phyloP scores from a whole-genome alignment of 164 flowering plant species.

The Warburgia ugandensis region DNA sequence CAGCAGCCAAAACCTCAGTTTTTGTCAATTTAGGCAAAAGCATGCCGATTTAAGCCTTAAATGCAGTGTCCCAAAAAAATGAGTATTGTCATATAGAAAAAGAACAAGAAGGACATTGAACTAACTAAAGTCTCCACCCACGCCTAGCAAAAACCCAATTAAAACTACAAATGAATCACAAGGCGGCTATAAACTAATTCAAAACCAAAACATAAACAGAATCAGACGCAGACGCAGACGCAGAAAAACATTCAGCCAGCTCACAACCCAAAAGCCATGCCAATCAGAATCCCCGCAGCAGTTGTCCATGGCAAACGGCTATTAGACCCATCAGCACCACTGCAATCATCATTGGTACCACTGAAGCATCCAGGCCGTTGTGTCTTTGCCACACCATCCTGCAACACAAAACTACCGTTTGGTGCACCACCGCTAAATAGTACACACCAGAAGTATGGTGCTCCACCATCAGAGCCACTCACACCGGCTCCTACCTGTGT shows the following conservation, averaged over 20 bases:
- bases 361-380: constrained; percentile 80
- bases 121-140: too few species aligned
- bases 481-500: constrained; percentile 90
- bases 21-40: too few species aligned
- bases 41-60: too few species aligned
- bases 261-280: constrained; percentile 29
- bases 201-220: too few species aligned
- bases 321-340: constrained; percentile 23
- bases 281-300: constrained; percentile 22
- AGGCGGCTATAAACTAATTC: too few species aligned
- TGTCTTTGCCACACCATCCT: constrained; percentile 45
- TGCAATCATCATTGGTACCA: constrained; percentile 75
- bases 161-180: too few species aligned
- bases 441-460: constrained; percentile 94
- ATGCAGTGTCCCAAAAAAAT: too few species aligned
- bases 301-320: constrained; percentile 17
- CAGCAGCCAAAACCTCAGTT: too few species aligned
- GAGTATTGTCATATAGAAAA: too few species aligned
- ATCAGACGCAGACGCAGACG: too few species aligned
- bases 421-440: constrained; percentile 61
- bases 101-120: too few species aligned
- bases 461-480: constrained; percentile 69
- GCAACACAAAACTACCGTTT: constrained; percentile 55
- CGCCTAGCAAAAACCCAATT: too few species aligned
- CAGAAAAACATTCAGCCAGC: background rate